Evolutionary conservation across 352 stramenopile genomes (phyloP), one percentile per base, ranked within the genome.

Genomic region (Thraustotheca clavata): DNA sequence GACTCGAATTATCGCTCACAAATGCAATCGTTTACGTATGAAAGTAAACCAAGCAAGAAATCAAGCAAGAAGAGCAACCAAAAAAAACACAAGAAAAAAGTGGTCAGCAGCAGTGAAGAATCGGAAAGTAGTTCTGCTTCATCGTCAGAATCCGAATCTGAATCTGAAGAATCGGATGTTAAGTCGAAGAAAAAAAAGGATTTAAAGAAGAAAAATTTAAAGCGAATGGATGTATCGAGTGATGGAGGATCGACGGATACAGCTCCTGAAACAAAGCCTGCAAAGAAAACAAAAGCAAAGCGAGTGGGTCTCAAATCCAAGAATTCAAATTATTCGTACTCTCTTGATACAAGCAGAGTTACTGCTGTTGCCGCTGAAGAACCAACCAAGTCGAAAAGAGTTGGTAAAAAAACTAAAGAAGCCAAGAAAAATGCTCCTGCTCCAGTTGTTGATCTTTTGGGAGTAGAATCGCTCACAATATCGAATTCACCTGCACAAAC

Each of bases 11-110:
- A 61, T 24, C 29, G 34, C 8, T 47, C 22, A n/a, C 52, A 49
- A n/a, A 24, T 38, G 34, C 29, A 12, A 20, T 65, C 57, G 38
- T 65, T 54, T 31, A 54, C 43, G 43, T 52, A 52, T 18, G 43
- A 52, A 9, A 52, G n/a, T 31, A 52, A 52, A 31, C n/a, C 43
- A 6, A 6, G 22, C 6, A 33, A 22, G 43, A 43, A 60, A 22
- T 36, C 24, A 26, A 20, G 20, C 54, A 50, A 50, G 26, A 38
- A 22, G 8, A 60, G 6, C 57, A 65, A 65, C 57, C 40, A 65
- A 16, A 65, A 65, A 35, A 65, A 65, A 26, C 39, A 65, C 55
- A 46, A 48, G 18, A 65, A 65, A n/a, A 40, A 26, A 9, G 22
- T 29, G 7, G 38, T 39, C 22, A 46, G 32, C 7, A 18, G 24